A percentile compares a stretch with the other conserved stretches of the same genome.
Conservation (phyloP, 345 rosid genomes). For the Bruguiera sexangula region DNA sequence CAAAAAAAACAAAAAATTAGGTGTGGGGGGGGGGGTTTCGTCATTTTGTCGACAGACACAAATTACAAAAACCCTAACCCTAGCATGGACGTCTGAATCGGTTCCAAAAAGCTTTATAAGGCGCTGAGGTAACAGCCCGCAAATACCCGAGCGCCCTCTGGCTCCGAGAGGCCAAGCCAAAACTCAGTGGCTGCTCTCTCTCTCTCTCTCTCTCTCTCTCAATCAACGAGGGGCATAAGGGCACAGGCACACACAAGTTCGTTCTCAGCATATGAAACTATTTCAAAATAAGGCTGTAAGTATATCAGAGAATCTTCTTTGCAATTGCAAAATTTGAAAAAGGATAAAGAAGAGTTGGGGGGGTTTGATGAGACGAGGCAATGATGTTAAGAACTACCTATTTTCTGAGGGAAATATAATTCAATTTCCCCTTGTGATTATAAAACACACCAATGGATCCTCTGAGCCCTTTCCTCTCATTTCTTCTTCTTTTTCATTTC, state of each 20-base stretch:
- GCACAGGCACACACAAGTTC: too few relatives aligned
- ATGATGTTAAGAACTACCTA: slow-evolving; percentile 54
- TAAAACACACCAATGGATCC: slow-evolving; percentile 60
- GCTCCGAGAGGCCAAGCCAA: too few relatives aligned
- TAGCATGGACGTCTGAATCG: not conserved
- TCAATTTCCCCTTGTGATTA: slow-evolving; percentile 29
- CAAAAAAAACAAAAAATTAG: not conserved
- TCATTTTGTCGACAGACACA: not conserved
- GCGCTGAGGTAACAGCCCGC: too few relatives aligned
- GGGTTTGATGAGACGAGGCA: slow-evolving; percentile 13
- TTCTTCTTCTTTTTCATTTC: not conserved
- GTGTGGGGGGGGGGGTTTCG: not conserved
- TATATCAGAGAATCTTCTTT: too few relatives aligned
- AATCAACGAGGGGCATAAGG: too few relatives aligned
- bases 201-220: not conserved
- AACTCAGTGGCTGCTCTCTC: too few relatives aligned
- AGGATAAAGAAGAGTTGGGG: not conserved
- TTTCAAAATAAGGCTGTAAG: too few relatives aligned
- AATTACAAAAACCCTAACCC: slow-evolving; percentile 18
- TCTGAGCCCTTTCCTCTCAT: slow-evolving; percentile 37
- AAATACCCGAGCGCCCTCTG: too few relatives aligned
- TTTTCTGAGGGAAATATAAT: slow-evolving; percentile 39
- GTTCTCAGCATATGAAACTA: too few relatives aligned
- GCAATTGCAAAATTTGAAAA: not conserved
- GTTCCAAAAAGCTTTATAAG: not conserved